Conservation (phyloP, 352 stramenopile genomes). For the Plasmopara viticola region DNA sequence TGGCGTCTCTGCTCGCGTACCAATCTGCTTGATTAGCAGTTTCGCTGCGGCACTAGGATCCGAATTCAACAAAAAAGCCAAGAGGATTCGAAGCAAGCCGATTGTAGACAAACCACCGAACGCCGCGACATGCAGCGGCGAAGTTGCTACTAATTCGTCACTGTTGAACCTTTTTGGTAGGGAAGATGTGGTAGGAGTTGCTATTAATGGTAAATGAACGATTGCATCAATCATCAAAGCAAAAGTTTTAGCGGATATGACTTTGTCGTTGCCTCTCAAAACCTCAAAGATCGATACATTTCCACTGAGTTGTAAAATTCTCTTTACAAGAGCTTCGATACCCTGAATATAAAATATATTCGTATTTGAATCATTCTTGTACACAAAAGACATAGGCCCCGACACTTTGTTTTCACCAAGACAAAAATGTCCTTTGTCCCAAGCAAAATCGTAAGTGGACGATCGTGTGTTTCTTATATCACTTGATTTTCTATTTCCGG, state of each 20-base stretch:
- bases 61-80: conserved; percentile 30
- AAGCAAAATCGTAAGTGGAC: conserved; percentile 10
- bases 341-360: conserved; percentile 16
- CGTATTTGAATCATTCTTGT: conserved; percentile 1
- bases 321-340: conserved; percentile 18
- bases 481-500: conserved; percentile 1
- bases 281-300: conserved; percentile 13
- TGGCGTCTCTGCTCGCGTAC: conserved; percentile 25
- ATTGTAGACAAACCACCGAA: conserved; percentile 32
- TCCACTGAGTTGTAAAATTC: conserved; percentile 19
- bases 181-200: conserved; percentile 7
- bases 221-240: not conserved
- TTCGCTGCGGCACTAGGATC: conserved; percentile 11
- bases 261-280: conserved; percentile 5
- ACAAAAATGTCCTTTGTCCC: conserved; percentile 2
- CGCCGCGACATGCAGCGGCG: conserved; percentile 38
- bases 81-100: conserved; percentile 30
- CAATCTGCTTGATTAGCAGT: conserved; percentile 21
- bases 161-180: conserved; percentile 31
- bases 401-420: conserved; percentile 1
- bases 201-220: conserved; percentile 7
- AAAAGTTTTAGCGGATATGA: not conserved
- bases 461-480: conserved; percentile 9
- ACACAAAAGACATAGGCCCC: not conserved
- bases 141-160: conserved; percentile 27